Evolutionary conservation across 352 stramenopile genomes (phyloP), one percentile per base, ranked within the genome.

Genomic region (Phytophthora foliorum): DNA sequence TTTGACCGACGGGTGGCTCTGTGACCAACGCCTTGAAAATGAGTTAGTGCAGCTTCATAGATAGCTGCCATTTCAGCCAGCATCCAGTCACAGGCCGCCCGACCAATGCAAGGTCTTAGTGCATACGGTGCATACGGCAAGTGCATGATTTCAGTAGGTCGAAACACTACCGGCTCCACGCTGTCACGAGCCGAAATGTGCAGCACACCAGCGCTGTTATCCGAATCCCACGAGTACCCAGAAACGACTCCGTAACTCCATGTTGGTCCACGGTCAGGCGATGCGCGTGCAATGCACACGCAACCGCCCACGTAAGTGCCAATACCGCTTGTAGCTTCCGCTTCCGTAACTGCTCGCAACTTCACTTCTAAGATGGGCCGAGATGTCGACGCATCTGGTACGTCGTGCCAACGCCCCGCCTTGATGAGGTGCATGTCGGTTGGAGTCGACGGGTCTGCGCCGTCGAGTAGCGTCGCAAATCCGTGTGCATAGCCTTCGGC

Each of bases 271-370:
- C 32, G 21, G 5, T 46, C 6, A 13, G 4, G 7, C 34, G 36
- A 25, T 14, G 38, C 6, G 6, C 52, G 16, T 19, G 34, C 52
- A 29, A 59, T 49, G 17, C 52, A 59, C 5, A 59, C 36, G 17
- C 52, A 59, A 19, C 52, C n/a, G 36, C 52, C 52, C 32, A 59
- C 52, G 36, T 39, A 59, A 17, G 34, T 49, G 5, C 52, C 52
- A 13, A 59, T 59, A 14, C 36, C 36, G 49, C 6, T 27, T 4
- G 34, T 13, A 8, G 52, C 52, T 14, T 59, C 52, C 4, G 24
- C 48, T 25, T 6, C 48, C 34, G 34, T n/a, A n/a, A n/a, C n/a
- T n/a, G n/a, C n/a, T n/a, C n/a, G n/a, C n/a, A n/a, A n/a, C n/a
- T n/a, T n/a, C n/a, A n/a, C n/a, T n/a, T n/a, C n/a, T n/a, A n/a